Base-by-base conservation (phyloP, 139 green algal species). In the Choricystis sp. region DNA sequence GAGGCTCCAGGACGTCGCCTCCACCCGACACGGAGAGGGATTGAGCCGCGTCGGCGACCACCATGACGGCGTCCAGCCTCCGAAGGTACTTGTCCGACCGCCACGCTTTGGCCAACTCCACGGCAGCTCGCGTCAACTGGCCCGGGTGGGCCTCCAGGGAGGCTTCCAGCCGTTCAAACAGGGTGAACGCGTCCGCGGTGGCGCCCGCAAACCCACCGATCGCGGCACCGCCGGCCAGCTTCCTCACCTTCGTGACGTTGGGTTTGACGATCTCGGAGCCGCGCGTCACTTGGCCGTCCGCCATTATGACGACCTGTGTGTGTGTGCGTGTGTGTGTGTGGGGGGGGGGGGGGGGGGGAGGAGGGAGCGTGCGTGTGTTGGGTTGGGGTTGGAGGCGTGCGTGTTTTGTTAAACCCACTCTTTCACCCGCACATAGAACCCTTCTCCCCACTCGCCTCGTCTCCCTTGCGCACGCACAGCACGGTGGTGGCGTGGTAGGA, bases 101-200 rank as follows among this genome's bases (percentile, higher is more conserved):
- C 90, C 90, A 97, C 56, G 76, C 75, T 69, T 97, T 97, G 29
- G 88, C 87, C 26, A 97, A 71, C 71, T 97, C 90, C 27, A 97
- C 89, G 2, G 84, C 81, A 19, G 84, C 80, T 14, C 89, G 66
- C 30, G 81, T 87, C 57, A 96, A 70, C 67, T 94, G 86, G 26
- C 80, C 68, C 66, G 85, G 77, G 72, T 96, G 83, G 60, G 89
- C 79, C 66, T 96, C 87, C 57, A 96, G 75, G 65, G 91, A 86
- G 29, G 58, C 71, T 64, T 96, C 89, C 48, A 96, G 67, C 21
- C 89, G 67, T 63, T 96, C 89, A 66, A 94, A 86, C 19, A 96
- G 74, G 2, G 89, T 92, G 64, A 96, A 81, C 0, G 88, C 89
- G 66, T 96, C 89, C 0, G 89, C 89, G 0, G 89, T 95, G 1